phyloP scores from a whole-genome alignment of 2,329 filamentous ascomycete species.

The Clarireedia hainanense region DNA sequence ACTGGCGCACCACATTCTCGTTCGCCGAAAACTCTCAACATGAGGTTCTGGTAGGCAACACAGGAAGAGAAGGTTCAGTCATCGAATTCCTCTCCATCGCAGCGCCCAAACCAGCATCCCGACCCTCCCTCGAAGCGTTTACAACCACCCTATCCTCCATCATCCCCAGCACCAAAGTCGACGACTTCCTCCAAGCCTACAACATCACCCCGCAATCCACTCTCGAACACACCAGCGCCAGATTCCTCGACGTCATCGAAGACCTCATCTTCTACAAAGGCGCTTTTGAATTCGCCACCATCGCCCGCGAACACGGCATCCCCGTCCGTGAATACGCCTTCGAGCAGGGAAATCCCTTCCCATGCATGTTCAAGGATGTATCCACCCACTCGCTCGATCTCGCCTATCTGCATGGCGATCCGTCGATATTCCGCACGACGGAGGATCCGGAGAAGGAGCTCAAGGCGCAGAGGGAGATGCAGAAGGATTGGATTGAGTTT shows the following conservation, averaged over 20 bases:
- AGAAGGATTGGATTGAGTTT: conserved; percentile 4
- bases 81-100: neutral
- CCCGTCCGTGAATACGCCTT: conserved; percentile 8
- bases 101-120: neutral
- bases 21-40: neutral
- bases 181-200: neutral
- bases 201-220: neutral
- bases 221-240: neutral
- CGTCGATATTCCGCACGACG: conserved; percentile 4
- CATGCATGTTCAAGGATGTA: neutral
- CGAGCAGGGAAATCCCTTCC: conserved; percentile 5
- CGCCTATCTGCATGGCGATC: conserved; percentile 9
- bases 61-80: neutral
- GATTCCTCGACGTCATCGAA: neutral
- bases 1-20: neutral
- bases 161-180: neutral
- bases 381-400: conserved; percentile 8
- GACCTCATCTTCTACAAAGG: neutral
- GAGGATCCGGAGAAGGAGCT: conserved; percentile 1
- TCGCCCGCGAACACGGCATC: neutral
- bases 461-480: neutral
- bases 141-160: neutral
- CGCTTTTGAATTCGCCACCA: neutral
- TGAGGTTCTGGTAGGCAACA: neutral
- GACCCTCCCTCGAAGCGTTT: neutral